Percentiles rank a stretch among this genome's conserved stretches.
Evolutionary conservation across 2,329 filamentous ascomycete genomes (phyloP).

Genomic region (Neoscytalidium dimidiatum): DNA sequence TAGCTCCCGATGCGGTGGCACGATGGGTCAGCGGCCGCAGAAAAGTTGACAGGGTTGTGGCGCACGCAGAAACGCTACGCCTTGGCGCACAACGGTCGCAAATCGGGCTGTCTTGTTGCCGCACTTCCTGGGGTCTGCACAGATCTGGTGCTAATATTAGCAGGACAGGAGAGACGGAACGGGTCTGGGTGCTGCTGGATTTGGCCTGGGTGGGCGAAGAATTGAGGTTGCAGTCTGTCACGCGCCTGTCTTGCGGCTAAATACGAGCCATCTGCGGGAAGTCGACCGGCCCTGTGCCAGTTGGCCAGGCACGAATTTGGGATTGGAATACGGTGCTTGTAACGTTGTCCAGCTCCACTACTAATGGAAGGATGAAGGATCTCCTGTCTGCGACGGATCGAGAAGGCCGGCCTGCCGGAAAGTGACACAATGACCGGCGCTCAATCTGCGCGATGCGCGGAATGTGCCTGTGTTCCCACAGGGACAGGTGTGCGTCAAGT

Average conservation of each 20-base stretch:
- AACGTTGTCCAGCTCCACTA: not conserved
- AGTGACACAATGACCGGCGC: not conserved
- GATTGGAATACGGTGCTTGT: not conserved
- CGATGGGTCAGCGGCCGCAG: conserved; percentile 8
- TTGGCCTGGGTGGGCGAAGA: not conserved
- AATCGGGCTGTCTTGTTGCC: not conserved
- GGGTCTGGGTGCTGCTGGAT: not conserved
- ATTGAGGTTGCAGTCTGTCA: conserved; percentile 11
- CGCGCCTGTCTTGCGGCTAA: not conserved
- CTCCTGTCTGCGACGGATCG: not conserved
- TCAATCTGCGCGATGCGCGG: too few relatives aligned
- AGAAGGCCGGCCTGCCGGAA: not conserved
- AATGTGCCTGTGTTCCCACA: too few relatives aligned
- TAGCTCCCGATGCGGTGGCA: conserved; percentile 2
- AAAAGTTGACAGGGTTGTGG: conserved; percentile 1
- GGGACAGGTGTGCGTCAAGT: too few relatives aligned
- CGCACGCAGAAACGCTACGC: not conserved
- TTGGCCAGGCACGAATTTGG: not conserved
- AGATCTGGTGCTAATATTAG: conserved; percentile 12
- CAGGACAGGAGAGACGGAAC: not conserved
- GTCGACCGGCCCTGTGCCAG: too few relatives aligned
- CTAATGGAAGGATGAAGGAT: not conserved
- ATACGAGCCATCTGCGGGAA: not conserved
- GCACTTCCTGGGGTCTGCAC: not conserved
- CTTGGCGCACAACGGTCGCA: not conserved